A percentile compares a stretch with the other conserved stretches of the same genome.
Conservation (phyloP, 2,329 filamentous ascomycete species). For the Diaporthe nobilis region DNA sequence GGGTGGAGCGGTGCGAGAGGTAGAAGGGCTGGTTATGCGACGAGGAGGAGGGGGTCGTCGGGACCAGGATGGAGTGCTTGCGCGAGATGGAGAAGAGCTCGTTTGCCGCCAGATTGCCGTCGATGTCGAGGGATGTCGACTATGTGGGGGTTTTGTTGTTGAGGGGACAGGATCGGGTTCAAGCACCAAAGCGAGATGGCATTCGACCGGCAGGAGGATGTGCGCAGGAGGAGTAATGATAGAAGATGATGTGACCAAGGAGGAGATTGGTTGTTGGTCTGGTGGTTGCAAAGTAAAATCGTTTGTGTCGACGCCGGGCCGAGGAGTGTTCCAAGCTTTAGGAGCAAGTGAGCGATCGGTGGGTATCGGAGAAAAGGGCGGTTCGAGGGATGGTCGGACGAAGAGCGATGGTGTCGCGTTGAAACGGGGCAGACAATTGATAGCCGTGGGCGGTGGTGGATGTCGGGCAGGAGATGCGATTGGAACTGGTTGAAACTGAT, state of each 20-base stretch:
- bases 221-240: slow-evolving; percentile 22
- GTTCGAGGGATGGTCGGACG: slow-evolving; percentile 20
- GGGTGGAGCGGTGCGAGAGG: slow-evolving; percentile 38
- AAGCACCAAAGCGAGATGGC: slow-evolving; percentile 31
- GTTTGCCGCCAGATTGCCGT: slow-evolving; percentile 40
- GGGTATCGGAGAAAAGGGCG: slow-evolving; percentile 15
- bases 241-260: not conserved
- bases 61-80: slow-evolving; percentile 42
- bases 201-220: slow-evolving; percentile 21
- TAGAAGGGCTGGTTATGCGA: slow-evolving; percentile 37
- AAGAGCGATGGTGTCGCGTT: slow-evolving; percentile 23
- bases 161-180: slow-evolving; percentile 19
- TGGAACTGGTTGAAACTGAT: slow-evolving; percentile 27
- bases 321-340: slow-evolving; percentile 17
- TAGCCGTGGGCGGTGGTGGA: not conserved
- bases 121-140: slow-evolving; percentile 11
- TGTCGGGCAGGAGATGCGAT: slow-evolving; percentile 30
- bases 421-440: slow-evolving; percentile 29
- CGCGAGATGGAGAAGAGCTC: slow-evolving; percentile 42
- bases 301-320: slow-evolving; percentile 22
- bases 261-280: not conserved
- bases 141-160: slow-evolving; percentile 25
- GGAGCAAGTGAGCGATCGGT: slow-evolving; percentile 15
- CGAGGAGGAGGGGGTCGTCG: slow-evolving; percentile 38
- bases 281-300: not conserved